Base-by-base conservation (phyloP, 2,329 filamentous ascomycete genomes). In the Cercospora sp. region DNA sequence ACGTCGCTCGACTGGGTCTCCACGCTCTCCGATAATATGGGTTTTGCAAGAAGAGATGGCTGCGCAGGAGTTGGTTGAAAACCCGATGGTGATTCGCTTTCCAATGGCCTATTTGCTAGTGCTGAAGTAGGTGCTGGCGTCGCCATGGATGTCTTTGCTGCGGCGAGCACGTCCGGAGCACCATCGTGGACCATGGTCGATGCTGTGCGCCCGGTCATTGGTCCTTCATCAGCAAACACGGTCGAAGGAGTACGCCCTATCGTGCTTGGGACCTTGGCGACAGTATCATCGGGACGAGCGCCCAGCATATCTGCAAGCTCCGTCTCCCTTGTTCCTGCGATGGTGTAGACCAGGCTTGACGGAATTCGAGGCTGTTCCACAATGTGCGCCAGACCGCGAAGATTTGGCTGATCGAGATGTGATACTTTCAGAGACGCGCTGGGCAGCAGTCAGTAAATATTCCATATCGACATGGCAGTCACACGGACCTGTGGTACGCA, bases 401-500 rank as follows among this genome's bases (percentile, higher is more conserved):
- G 28, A 9, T 45, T 59, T 59, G 66, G 65, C 20, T 64, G 62
- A 30, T 64, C 23, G 13, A 74, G 68, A 59, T 71, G 68, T 16
- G 70, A 66, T 45, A 76, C 67, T 13, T 61, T 70, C 20, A 75
- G 62, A 9, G 65, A 51, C 16, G 73, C 67, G 57, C 73, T 75
- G 60, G 1, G 33, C 26, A 5, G 12, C 8, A 18, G 42, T 72
- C 36, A 75, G 70, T 42, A 16, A 30, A n/a, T 12, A 16, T 55
- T 28, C 7, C 9, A 12, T 8, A 5, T n/a, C 16, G 12, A 23
- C 1, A 23, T n/a, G 13, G 3, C 12, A 60, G 20, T n/a, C 8
- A 16, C 5, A 64, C 75, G 42, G 69, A 82, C 79, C 75, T 76
- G 73, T 84, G 82, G 69, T 75, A 81, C 48, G 78, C 78, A 20